phyloP scores from a whole-genome alignment of 1,139 yeast genomes.

The Debaryomyces fabryi region DNA sequence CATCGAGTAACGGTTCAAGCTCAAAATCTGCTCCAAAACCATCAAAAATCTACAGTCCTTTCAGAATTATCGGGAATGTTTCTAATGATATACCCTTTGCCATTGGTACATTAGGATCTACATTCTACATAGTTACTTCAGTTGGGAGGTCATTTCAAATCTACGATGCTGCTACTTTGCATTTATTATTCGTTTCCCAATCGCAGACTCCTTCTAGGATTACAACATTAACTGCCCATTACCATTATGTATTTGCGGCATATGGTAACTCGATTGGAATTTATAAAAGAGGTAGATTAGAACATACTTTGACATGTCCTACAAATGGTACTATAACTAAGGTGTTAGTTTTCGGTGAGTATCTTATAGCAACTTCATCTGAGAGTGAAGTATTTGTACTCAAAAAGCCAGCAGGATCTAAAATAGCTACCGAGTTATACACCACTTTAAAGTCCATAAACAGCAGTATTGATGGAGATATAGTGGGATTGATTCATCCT shows the following conservation, averaged over 20 bases:
- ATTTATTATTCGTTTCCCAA: constrained; percentile 83
- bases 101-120: constrained; percentile 83
- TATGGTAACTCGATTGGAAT: constrained; percentile 73
- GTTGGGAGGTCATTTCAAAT: constrained; percentile 92
- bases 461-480: constrained; percentile 62
- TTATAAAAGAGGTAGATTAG: constrained; percentile 80
- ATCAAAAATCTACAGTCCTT: constrained; percentile 48
- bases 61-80: constrained; percentile 63
- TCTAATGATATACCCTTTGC: constrained; percentile 84
- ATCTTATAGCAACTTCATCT: constrained; percentile 60
- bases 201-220: constrained; percentile 73
- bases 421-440: constrained; percentile 65
- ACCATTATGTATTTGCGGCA: constrained; percentile 82
- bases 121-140: constrained; percentile 85
- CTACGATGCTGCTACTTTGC: constrained; percentile 88
- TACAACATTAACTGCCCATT: constrained; percentile 74
- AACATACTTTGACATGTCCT: constrained; percentile 51
- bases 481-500: constrained; percentile 75
- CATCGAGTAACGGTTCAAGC: neutral
- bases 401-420: constrained; percentile 54
- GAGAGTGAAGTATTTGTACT: constrained; percentile 62
- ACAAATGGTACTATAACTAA: constrained; percentile 44
- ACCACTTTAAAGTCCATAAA: constrained; percentile 58
- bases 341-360: constrained; percentile 76
- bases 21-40: constrained; percentile 13